Percentiles rank a stretch among this genome's conserved stretches.
Evolutionary conservation across 257 asterid species (phyloP).

Genomic region (Solanum etuberosum): DNA sequence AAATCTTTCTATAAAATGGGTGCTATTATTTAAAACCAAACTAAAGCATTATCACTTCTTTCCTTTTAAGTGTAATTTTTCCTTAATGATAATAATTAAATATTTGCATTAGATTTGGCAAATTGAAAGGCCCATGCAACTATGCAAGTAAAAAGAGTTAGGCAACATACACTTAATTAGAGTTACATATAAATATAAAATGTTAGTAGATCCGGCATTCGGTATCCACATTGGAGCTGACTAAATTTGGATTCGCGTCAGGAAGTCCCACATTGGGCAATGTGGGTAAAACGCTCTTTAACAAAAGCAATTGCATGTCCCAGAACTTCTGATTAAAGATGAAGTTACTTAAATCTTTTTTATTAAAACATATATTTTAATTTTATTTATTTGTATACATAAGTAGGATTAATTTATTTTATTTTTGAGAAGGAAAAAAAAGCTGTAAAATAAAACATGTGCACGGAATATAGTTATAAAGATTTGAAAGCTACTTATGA

Average conservation of each 20-base stretch:
- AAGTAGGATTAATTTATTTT: not conserved
- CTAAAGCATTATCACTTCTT: not conserved
- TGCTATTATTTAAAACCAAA: not conserved
- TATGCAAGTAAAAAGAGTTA: not conserved
- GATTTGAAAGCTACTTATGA: slow-evolving; percentile 32
- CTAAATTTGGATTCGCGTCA: too few relatives aligned
- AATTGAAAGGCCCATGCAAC: not conserved
- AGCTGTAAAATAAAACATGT: not conserved
- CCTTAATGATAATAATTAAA: not conserved
- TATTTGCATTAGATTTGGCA: not conserved
- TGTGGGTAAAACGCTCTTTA: too few relatives aligned
- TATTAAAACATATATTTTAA: not conserved
- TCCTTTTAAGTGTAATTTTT: not conserved
- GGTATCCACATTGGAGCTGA: too few relatives aligned
- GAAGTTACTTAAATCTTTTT: not conserved
- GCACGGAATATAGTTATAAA: slow-evolving; percentile 24
- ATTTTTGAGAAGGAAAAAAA: not conserved
- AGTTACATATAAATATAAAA: not conserved
- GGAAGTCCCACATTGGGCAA: fast-evolving
- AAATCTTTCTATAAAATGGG: not conserved
- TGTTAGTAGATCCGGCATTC: not conserved
- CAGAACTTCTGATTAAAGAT: too few relatives aligned
- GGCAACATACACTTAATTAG: not conserved
- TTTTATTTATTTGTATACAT: not conserved
- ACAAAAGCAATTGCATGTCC: fast-evolving